Conservation (phyloP, 1,139 yeast genomes). For the Scheffersomyces parashehatae region DNA sequence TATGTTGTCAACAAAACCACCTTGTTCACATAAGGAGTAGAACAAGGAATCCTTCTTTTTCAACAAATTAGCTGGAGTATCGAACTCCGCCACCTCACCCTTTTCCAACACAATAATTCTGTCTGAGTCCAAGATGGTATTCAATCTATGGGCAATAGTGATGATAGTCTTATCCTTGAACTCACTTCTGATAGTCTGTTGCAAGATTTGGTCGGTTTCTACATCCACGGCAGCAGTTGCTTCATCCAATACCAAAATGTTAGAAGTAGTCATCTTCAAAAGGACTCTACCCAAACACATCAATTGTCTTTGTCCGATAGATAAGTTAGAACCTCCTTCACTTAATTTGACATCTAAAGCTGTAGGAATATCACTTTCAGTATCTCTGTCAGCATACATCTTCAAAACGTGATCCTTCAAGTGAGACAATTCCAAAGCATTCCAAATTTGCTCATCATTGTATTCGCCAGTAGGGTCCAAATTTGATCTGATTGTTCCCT, state of each 20-base stretch:
- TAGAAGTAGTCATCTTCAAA: conserved; percentile 61
- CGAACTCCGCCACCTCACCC: conserved; percentile 87
- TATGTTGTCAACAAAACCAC: conserved; percentile 45
- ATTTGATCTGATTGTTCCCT: conserved; percentile 85
- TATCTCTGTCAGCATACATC: conserved; percentile 48
- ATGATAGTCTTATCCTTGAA: conserved; percentile 87
- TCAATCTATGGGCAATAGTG: conserved; percentile 93
- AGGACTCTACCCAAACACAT: conserved; percentile 90
- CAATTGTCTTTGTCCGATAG: conserved; percentile 90
- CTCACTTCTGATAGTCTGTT: conserved; percentile 81
- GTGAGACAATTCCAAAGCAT: conserved; percentile 81
- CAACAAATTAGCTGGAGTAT: conserved; percentile 69
- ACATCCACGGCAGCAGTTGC: conserved; percentile 98
- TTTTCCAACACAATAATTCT: conserved; percentile 81
- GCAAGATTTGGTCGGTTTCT: conserved; percentile 85
- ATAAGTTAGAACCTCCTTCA: conserved; percentile 86
- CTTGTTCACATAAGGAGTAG: conserved; percentile 75
- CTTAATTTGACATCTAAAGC: conserved; percentile 65
- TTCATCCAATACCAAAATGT: conserved; percentile 83
- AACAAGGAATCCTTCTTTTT: conserved; percentile 69
- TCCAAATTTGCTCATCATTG: conserved; percentile 81
- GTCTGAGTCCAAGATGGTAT: conserved; percentile 91
- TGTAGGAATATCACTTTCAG: conserved; percentile 28
- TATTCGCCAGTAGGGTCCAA: conserved; percentile 78
- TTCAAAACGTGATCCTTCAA: conserved; percentile 68